phyloP scores from a whole-genome alignment of 1,284 basidiomycete species.

The Tremellales sp. region DNA sequence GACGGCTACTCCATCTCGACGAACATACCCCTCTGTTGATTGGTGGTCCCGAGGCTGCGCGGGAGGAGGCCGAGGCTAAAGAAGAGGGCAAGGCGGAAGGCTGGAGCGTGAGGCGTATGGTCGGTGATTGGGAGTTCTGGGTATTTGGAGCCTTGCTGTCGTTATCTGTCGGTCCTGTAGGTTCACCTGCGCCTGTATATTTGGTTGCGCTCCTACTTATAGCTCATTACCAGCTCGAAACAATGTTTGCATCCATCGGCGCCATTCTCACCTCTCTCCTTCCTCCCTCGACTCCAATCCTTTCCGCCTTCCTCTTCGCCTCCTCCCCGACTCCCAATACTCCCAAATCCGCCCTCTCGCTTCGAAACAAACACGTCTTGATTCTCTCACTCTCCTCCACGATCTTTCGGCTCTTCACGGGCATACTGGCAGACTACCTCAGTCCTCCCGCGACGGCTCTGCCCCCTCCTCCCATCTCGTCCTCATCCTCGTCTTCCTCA shows the following conservation, averaged over 20 bases:
- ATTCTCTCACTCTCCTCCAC: slow-evolving; percentile 46
- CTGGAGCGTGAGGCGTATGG: slow-evolving; percentile 35
- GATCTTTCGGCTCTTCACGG: slow-evolving; percentile 41
- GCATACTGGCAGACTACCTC: slow-evolving; percentile 44
- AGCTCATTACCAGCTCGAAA: slow-evolving; percentile 34
- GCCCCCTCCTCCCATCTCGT: slow-evolving; percentile 11
- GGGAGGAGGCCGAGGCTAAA: slow-evolving; percentile 39
- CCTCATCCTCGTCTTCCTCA: too few relatives aligned
- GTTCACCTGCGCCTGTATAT: slow-evolving; percentile 5
- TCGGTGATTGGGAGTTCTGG: slow-evolving; percentile 47
- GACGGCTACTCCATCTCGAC: slow-evolving; percentile 35
- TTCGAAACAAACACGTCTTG: slow-evolving; percentile 48
- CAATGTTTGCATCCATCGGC: slow-evolving; percentile 46
- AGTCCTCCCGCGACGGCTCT: slow-evolving; percentile 34
- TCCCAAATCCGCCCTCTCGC: slow-evolving; percentile 22
- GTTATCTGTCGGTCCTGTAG: slow-evolving; percentile 45
- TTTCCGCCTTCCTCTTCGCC: slow-evolving; percentile 10
- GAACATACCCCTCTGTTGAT: slow-evolving; percentile 47
- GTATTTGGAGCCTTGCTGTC: slow-evolving; percentile 41
- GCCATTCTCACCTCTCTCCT: slow-evolving; percentile 46
- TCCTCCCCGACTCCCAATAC: slow-evolving; percentile 2
- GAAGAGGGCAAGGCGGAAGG: slow-evolving; percentile 31
- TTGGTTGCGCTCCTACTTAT: neutral
- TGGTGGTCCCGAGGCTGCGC: slow-evolving; percentile 44
- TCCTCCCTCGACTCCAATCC: slow-evolving; percentile 18